Evolutionary conservation across 345 rosid genomes (phyloP), one percentile per base, ranked within the genome.

Genomic region (Zanthoxylum bungeanum): DNA sequence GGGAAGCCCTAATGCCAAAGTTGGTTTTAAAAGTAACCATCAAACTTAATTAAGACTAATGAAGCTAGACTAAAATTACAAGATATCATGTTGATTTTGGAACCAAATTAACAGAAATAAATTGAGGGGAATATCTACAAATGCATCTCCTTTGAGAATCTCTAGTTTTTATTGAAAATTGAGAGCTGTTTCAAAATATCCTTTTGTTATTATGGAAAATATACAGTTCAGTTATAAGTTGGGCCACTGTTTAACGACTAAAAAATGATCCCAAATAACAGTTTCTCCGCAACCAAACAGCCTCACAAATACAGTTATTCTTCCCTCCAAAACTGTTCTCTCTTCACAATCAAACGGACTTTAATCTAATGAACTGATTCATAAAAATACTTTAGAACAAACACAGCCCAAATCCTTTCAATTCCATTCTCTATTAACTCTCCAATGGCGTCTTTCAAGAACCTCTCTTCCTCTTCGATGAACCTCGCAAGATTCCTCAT

Each of bases 391-490:
- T n/a, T n/a, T 17, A 14, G 57, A 31, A 25, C 55, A 34, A 28
- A 56, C 14, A 51, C 8, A 56, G 14, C n/a, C 50, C 58, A 33
- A 17, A 12, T 53, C 47, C 39, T 62, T 21, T 14, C 16, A n/a
- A 10, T 62, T 44, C 31, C 5, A 53, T 46, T 46, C 47, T 27
- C 64, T 7, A n/a, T 21, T 7, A 16, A 61, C 4, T 61, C 30
- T 42, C 57, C 28, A 5, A 81, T 75, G 84, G 75, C 74, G 51
- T 37, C 50, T 51, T 71, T 65, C 77, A 79, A 75, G 78, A 81
- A 71, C 64, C 68, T 74, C 21, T 40, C 37, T 14, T 51, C 72
- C 39, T 24, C 66, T 46, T 42, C 64, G 66, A 34, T 19, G 60
- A 66, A 36, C 52, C 25, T 77, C 31, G 58, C 75, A 80, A 76